Conservation (phyloP, 73 alveolate genomes). For the Paraurostyla sp. region DNA sequence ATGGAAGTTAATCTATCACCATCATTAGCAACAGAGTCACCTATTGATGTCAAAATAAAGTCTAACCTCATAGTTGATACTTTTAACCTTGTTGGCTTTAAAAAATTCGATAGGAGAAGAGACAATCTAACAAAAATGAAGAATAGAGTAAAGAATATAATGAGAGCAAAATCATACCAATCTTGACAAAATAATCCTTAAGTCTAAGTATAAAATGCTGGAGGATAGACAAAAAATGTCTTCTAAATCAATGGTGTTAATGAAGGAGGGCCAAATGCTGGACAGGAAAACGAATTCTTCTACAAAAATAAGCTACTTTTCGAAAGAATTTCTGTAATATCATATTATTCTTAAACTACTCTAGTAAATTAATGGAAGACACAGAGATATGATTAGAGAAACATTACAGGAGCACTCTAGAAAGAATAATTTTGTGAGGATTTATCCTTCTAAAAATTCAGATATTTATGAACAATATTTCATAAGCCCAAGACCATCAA, state of each 20-base stretch:
- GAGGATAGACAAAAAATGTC: background rate
- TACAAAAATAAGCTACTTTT: constrained; percentile 45
- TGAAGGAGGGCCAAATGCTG: background rate
- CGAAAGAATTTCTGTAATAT: constrained; percentile 35
- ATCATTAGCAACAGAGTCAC: constrained; percentile 88
- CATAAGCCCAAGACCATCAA: constrained; percentile 69
- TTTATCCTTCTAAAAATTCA: constrained; percentile 68
- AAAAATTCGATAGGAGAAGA: constrained; percentile 76
- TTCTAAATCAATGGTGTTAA: constrained; percentile 6
- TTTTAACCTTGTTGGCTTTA: constrained; percentile 86
- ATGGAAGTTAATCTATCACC: constrained; percentile 94
- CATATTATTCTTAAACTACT: background rate
- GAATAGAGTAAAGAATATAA: constrained; percentile 64
- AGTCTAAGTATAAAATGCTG: too few species aligned
- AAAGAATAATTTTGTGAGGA: constrained; percentile 63
- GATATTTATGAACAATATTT: constrained; percentile 71
- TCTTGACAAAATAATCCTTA: constrained; percentile 43
- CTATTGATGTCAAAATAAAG: constrained; percentile 83
- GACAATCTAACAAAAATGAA: constrained; percentile 72
- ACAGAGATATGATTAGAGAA: constrained; percentile 65
- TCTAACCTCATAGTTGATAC: constrained; percentile 83
- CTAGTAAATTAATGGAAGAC: constrained; percentile 45
- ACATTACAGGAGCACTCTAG: constrained; percentile 62
- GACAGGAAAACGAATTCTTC: constrained; percentile 41
- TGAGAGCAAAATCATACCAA: constrained; percentile 57